Evolutionary conservation across 352 stramenopile species (phyloP).

Genomic region (Phytopythium ostracodes): DNA sequence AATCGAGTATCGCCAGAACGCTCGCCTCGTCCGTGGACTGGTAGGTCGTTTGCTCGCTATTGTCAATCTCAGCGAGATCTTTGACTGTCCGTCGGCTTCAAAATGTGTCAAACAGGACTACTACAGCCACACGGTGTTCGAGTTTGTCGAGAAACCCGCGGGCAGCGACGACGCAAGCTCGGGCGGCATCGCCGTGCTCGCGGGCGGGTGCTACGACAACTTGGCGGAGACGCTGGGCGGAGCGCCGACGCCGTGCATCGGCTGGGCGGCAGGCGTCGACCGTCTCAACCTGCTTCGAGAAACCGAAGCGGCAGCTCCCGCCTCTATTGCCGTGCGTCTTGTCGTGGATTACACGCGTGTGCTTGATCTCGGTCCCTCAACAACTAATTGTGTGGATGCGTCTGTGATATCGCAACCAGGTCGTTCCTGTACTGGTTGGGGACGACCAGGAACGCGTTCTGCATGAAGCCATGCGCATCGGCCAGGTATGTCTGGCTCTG

Average conservation of each 20-base stretch:
- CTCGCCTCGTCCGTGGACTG: constrained; percentile 75
- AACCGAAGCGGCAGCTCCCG: constrained; percentile 7
- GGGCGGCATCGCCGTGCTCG: constrained; percentile 73
- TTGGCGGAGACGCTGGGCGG: constrained; percentile 67
- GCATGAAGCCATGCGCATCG: constrained; percentile 58
- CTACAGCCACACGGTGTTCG: constrained; percentile 88
- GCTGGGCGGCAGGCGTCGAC: constrained; percentile 85
- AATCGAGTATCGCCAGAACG: constrained; percentile 59
- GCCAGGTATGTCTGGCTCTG: constrained; percentile 26
- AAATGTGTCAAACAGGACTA: constrained; percentile 56
- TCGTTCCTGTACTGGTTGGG: constrained; percentile 58
- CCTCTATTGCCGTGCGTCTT: constrained; percentile 49
- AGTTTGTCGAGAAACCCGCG: constrained; percentile 65
- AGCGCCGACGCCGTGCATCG: constrained; percentile 57
- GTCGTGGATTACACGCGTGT: background rate
- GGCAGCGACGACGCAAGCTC: constrained; percentile 11
- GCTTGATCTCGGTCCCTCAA: background rate
- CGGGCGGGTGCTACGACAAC: constrained; percentile 81
- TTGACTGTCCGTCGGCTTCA: background rate
- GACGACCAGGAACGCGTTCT: constrained; percentile 43
- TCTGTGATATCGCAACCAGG: constrained; percentile 15
- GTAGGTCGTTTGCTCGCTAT: constrained; percentile 21
- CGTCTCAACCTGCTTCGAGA: constrained; percentile 63
- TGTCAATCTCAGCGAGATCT: background rate
- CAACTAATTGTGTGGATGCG: background rate